These are phyloP conservation scores for Irpex sp. DNA, from an alignment of 1,284 basidiomycete species.

Conservation along the genomic window DNA sequence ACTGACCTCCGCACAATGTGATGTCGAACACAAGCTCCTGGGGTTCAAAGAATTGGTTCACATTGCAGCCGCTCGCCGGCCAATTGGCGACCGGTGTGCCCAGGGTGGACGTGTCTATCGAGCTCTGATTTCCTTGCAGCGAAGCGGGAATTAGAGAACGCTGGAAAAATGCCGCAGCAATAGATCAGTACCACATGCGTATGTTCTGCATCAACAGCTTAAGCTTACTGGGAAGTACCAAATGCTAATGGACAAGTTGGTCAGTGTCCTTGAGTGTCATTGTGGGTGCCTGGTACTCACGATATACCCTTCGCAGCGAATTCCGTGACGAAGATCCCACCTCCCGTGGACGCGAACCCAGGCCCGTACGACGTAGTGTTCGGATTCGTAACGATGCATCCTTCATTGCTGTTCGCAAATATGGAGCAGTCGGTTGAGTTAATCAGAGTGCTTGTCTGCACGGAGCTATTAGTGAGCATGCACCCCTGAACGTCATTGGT, in stretches of 20 bases:
- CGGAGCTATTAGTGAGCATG: conserved; percentile 39
- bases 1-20: conserved; percentile 69
- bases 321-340: conserved; percentile 74
- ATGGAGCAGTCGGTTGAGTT: conserved; percentile 61
- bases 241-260: conserved; percentile 36
- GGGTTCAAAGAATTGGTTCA: conserved; percentile 57
- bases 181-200: conserved; percentile 4
- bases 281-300: conserved; percentile 33
- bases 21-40: conserved; percentile 74
- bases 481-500: conserved; percentile 39
- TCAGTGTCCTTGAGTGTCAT: conserved; percentile 2
- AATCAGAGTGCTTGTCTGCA: conserved; percentile 47
- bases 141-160: conserved; percentile 55
- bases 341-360: conserved; percentile 59
- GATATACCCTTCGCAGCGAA: conserved; percentile 60
- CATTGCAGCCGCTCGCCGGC: conserved; percentile 55
- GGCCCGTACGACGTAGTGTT: conserved; percentile 54
- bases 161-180: conserved; percentile 19
- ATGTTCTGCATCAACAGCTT: not conserved
- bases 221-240: conserved; percentile 69
- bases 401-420: conserved; percentile 51
- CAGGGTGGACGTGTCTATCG: conserved; percentile 60
- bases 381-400: conserved; percentile 58
- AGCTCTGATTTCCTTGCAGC: conserved; percentile 48
- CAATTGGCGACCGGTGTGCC: conserved; percentile 71